Base-by-base conservation (phyloP, 176 grass and related monocot genomes). In the Ampelocalamus luodianensis region DNA sequence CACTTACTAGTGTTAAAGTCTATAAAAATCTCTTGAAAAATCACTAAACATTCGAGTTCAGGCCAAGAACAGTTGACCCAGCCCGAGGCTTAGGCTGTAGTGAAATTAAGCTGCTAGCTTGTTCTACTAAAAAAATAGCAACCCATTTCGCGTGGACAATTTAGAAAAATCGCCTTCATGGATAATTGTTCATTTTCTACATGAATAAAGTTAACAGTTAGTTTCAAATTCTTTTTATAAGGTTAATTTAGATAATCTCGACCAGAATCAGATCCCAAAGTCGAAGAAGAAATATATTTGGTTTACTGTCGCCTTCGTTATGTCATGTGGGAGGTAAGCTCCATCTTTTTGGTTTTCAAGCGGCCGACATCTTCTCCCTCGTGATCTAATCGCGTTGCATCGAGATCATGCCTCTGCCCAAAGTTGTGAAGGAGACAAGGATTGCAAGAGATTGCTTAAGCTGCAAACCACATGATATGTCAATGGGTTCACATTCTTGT, bases 391-490 rank as follows among this genome's bases (percentile, higher is more conserved):
- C 49, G 59, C 32, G 27, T 75, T 59, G 16, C 6, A 17, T 72
- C 54, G 4, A 24, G 18, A 53, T 39, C 71, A 4, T 9, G 4
- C 59, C 71, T 84, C 76, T 54, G 14, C 36, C 50, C n/a, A 66
- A 84, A 84, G 71, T 36, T 24, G 71, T 37, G 36, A 76, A 55
- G 71, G 14, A 67, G 20, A 17, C 68, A 76, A 54, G 7, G n/a
- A 85, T 76, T 49, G 32, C 8, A 1, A 27, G 42, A 26, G 44
- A 18, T 42, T 76, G 60, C 71, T 84, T 84, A 76, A 76, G 22
- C 44, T 10, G 4, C 44, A 11, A 3, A 10, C 42, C 0, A 45
- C 27, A 73, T 73, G 18, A 54, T 8, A 2, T 8, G 5, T 23
- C 44, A 10, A 9, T 6, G 27, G 27, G 44, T 27, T 34, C 62